Percentiles rank a stretch among this genome's conserved stretches.
Evolutionary conservation across 2,329 filamentous ascomycete genomes (phyloP).

Genomic region (Botrytis deweyae): DNA sequence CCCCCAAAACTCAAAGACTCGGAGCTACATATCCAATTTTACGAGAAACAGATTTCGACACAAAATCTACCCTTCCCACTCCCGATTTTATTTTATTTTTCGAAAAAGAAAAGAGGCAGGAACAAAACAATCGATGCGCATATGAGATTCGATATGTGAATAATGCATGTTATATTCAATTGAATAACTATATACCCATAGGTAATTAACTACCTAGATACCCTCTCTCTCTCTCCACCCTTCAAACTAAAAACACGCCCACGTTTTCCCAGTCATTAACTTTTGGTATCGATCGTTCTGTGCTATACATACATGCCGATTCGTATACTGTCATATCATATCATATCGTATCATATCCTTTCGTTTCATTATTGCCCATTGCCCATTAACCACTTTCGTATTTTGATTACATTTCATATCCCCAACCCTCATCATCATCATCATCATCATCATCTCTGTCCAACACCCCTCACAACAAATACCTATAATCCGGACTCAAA

Average conservation of each 20-base stretch:
- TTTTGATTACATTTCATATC: background rate
- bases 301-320: background rate
- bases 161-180: background rate
- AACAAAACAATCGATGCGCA: no score
- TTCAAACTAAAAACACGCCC: background rate
- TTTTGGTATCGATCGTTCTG: background rate
- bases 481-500: slow-evolving; percentile 40
- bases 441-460: background rate
- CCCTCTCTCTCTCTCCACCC: background rate
- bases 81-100: no score
- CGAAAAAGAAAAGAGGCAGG: no score
- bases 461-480: slow-evolving; percentile 28
- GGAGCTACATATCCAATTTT: no score
- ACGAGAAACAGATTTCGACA: no score
- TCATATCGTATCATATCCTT: background rate
- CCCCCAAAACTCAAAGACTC: no score
- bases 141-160: no score
- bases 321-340: background rate
- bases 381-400: background rate
- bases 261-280: background rate
- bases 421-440: background rate
- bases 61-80: no score
- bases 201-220: background rate
- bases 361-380: background rate
- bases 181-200: background rate